phyloP scores from a whole-genome alignment of 768 basidiomycete genomes.

The Amanita exitialis region DNA sequence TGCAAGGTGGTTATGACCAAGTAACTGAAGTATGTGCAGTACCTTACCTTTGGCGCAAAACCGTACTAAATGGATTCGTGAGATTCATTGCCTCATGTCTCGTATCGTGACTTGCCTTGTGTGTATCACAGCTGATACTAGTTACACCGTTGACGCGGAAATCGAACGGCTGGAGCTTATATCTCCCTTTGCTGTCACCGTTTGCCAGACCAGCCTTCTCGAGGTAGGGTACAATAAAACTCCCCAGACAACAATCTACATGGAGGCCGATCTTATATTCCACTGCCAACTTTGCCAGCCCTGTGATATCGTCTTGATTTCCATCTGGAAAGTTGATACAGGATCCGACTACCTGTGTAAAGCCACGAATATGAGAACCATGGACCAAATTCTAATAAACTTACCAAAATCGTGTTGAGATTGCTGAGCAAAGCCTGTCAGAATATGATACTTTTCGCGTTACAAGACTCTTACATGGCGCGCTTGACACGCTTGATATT shows the following conservation, averaged over 20 bases:
- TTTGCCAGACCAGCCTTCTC: slow-evolving; percentile 64
- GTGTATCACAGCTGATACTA: slow-evolving; percentile 91
- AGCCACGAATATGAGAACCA: background rate
- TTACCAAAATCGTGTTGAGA: slow-evolving; percentile 78
- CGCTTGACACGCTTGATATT: slow-evolving; percentile 68
- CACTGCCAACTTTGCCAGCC: slow-evolving; percentile 65
- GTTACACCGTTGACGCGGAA: slow-evolving; percentile 90
- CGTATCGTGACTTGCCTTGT: slow-evolving; percentile 48
- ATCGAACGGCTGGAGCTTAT: slow-evolving; percentile 68
- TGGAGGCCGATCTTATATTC: slow-evolving; percentile 77
- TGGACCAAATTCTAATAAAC: slow-evolving; percentile 6
- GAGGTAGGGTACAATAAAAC: slow-evolving; percentile 90
- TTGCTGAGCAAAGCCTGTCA: slow-evolving; percentile 41
- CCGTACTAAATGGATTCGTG: slow-evolving; percentile 52
- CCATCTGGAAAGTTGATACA: slow-evolving; percentile 82
- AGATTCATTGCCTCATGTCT: background rate
- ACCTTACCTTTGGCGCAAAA: slow-evolving; percentile 77
- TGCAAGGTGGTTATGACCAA: slow-evolving; percentile 17
- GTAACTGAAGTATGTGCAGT: background rate
- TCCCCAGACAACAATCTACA: slow-evolving; percentile 92
- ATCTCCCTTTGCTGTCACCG: slow-evolving; percentile 41
- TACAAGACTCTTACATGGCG: slow-evolving; percentile 61
- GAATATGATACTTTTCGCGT: background rate
- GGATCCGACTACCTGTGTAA: slow-evolving; percentile 67
- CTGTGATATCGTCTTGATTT: slow-evolving; percentile 78